Evolutionary conservation across 371 early-diverging fungal species (phyloP), one percentile per base, ranked within the genome.

Genomic region (Blakeslea trispora): DNA sequence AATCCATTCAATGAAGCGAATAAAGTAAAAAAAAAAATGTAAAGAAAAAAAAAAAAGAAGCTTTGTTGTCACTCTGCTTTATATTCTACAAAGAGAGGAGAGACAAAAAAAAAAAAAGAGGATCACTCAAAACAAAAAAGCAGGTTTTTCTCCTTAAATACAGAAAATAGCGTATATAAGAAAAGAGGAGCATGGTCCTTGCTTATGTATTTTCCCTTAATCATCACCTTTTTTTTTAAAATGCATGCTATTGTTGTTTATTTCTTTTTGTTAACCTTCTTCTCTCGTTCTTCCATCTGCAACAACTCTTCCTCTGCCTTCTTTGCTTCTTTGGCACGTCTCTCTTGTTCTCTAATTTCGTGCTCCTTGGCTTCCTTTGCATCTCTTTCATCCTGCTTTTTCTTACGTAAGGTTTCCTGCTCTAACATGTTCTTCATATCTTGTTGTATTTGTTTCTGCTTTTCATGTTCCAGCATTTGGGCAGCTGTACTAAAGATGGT

Each of bases 401-500:
- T 63, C 48, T 77, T 71, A 24, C 79, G 77, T 10, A 43, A 34
- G 10, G 57, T 45, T 47, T 82, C 77, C 15, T 64, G 54, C 49
- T 70, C 72, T 42, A 75, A 59, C 64, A 75, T 74, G 15, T 47
- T 54, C 63, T 75, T 70, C 68, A 81, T 75, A 31, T 79, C 77
- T 18, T 62, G 58, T 45, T 75, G 73, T 44, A 72, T 43, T 28
- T 76, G 63, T 57, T 81, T 80, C 59, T 77, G 79, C 63, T 75
- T 80, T 39, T 84, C 82, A 24, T 77, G 75, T 63, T 84, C 84
- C 47, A 90, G 74, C 80, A 93, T 83, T 64, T 91, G 88, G 13
- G 88, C 83, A 5, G 94, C 95, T 22, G 91, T 88, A 34, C 86
- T 85, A 56, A 95, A 89, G 53, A 97, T 90, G 2, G 82, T 83